These are phyloP conservation scores for Suillus subalutaceus DNA, from an alignment of 768 basidiomycete species.

Conservation along the genomic window DNA sequence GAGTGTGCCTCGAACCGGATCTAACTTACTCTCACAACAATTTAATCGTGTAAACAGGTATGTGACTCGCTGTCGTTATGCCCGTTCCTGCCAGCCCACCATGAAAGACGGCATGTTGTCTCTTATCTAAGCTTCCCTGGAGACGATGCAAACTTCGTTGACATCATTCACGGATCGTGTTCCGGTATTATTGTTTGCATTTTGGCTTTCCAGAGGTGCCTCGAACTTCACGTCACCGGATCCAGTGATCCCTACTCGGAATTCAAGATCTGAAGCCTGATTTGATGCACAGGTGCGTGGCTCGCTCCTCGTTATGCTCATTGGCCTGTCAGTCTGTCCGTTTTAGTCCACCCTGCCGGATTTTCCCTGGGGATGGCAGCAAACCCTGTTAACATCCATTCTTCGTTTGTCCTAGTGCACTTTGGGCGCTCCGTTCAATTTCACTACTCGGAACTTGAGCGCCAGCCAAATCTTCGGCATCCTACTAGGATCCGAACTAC, in stretches of 20 bases:
- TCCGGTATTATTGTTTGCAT: slow-evolving; percentile 3
- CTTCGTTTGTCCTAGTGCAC: background rate
- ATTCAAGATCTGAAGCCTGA: slow-evolving; percentile 7
- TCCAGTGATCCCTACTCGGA: background rate
- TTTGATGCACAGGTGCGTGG: background rate
- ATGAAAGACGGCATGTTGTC: background rate
- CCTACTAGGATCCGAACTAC: background rate
- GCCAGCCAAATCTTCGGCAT: background rate
- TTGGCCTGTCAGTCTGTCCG: background rate
- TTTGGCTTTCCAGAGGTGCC: background rate
- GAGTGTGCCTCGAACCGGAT: background rate
- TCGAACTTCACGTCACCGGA: background rate
- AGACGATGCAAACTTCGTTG: background rate
- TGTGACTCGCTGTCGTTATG: background rate
- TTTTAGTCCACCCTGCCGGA: background rate
- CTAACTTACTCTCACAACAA: background rate
- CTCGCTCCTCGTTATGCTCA: background rate
- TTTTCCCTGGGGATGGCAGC: background rate
- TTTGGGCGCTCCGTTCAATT: slow-evolving; percentile 2
- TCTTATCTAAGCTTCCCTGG: background rate
- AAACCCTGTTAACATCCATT: background rate
- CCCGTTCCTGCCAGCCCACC: background rate
- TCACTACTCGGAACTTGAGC: background rate
- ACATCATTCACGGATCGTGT: background rate
- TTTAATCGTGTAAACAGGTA: background rate